Conservation (phyloP, 1,284 basidiomycete genomes). For the Trametes sp. region DNA sequence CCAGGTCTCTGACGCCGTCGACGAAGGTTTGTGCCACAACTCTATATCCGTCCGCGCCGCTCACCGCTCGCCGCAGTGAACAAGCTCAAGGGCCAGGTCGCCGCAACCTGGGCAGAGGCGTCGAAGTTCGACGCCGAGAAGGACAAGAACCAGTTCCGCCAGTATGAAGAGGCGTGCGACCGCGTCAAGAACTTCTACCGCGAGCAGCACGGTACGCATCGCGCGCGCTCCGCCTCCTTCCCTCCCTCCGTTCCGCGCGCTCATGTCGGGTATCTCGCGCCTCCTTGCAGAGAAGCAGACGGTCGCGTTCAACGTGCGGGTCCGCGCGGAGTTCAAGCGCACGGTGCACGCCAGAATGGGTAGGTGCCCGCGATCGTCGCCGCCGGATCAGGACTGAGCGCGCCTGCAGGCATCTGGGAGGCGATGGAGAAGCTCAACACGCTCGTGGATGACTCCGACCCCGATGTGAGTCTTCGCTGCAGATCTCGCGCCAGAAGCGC, state of each 20-base stretch:
- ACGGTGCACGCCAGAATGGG: conserved; percentile 72
- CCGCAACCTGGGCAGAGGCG: conserved; percentile 58
- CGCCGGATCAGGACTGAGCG: conserved; percentile 11
- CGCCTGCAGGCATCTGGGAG: conserved; percentile 72
- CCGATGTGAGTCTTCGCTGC: conserved; percentile 60
- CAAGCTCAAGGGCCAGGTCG: conserved; percentile 60
- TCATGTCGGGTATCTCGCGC: not conserved
- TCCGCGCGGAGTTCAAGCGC: conserved; percentile 76
- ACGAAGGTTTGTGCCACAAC: conserved; percentile 59
- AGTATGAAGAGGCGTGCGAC: conserved; percentile 84
- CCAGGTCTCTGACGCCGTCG: conserved; percentile 75
- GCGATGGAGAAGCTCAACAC: conserved; percentile 92
- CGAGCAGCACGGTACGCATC: conserved; percentile 79
- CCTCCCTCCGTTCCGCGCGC: conserved; percentile 5
- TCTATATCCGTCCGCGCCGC: not conserved
- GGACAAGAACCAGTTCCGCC: conserved; percentile 78
- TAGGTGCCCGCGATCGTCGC: conserved; percentile 24
- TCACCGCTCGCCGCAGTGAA: conserved; percentile 58
- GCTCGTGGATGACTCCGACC: conserved; percentile 89
- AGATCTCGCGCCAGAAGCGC: conserved; percentile 28
- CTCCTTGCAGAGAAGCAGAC: conserved; percentile 80
- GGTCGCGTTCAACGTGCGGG: conserved; percentile 81
- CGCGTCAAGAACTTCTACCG: conserved; percentile 88
- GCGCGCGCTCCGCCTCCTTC: conserved; percentile 3
- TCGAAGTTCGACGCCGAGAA: conserved; percentile 78